These are phyloP conservation scores for Botryosphaeria dothidea DNA, from an alignment of 2,329 filamentous ascomycete genomes.

Conservation along the genomic window DNA sequence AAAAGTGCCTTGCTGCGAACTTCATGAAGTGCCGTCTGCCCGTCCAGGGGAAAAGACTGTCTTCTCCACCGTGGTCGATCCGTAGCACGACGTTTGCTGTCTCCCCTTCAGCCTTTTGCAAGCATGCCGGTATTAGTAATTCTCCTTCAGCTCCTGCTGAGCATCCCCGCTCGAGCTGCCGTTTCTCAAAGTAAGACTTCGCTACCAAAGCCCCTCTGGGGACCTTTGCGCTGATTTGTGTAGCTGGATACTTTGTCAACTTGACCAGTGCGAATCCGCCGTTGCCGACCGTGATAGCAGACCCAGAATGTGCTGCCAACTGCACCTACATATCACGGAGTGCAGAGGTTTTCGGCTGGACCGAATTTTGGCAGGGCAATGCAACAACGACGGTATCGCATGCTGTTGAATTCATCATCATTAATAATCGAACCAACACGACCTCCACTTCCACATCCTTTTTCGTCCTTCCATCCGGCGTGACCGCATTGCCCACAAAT, in stretches of 20 bases:
- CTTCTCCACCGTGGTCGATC: no score
- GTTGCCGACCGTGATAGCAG: neutral
- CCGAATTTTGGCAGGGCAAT: neutral
- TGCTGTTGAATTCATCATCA: neutral
- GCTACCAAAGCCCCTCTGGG: no score
- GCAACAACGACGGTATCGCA: neutral
- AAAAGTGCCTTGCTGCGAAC: no score
- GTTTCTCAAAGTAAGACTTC: no score
- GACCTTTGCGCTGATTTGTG: no score
- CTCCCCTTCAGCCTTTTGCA: no score
- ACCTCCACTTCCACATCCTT: neutral
- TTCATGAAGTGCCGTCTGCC: no score
- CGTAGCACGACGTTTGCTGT: no score
- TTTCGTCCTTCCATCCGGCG: neutral
- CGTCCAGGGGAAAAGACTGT: no score
- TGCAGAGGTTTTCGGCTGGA: neutral
- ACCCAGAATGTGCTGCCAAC: neutral
- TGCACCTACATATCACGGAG: neutral
- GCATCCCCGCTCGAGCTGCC: no score
- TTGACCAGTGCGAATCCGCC: neutral
- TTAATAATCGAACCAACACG: conserved; percentile 7
- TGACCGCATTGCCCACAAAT: neutral
- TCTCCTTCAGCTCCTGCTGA: no score
- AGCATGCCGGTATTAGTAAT: no score
- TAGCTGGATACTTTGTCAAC: neutral